Base-by-base conservation (phyloP, 176 grass and related monocot species). In the Lolium rigidum region DNA sequence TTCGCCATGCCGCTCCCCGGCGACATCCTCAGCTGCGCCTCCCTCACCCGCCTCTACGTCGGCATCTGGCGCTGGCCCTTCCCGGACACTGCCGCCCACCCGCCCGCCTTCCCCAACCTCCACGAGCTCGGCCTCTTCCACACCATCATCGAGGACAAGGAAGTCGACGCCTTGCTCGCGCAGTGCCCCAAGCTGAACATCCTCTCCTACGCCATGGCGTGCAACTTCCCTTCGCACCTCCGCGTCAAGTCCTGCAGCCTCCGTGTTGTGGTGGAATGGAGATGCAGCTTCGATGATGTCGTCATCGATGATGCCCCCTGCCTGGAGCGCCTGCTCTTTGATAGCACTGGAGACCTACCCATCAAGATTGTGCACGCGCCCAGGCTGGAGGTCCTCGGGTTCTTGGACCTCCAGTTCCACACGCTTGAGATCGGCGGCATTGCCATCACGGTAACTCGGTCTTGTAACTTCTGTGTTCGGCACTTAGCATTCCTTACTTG, bases 371-470 rank as follows among this genome's bases (percentile, higher is more conserved):
- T 72, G 17, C 13, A 48, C 0, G 79, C 84, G 0, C 88, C 79
- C 1, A 90, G 64, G 73, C 72, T 90, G 63, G 79, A 86, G 63
- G 54, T 86, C 35, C 73, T 86, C 43, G 84, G 73, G 8, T 44
- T 78, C 54, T 59, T 90, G 51, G 79, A 86, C 70, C 88, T 86
- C 31, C 5, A 37, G 1, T 14, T 82, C 52, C 79, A 90, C 25
- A 18, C 0, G n/a, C 71, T 86, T 21, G 51, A 86, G 25, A 85
- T 90, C 28, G 88, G 88, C 2, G 73, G 79, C 70, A 62, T 52
- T 77, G n/a, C 18, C 25, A 82, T 86, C 83, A 82, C 4, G 77
- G 85, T 86, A 83, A 73, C 35, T 46, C 18, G 21, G 9, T 18
- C 5, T 24, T 25, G 35, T 39, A 6, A 73, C 37, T 73, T 24